These are phyloP conservation scores for Rheum nobile DNA, from an alignment of 148 eudicot genomes.

Conservation along the genomic window DNA sequence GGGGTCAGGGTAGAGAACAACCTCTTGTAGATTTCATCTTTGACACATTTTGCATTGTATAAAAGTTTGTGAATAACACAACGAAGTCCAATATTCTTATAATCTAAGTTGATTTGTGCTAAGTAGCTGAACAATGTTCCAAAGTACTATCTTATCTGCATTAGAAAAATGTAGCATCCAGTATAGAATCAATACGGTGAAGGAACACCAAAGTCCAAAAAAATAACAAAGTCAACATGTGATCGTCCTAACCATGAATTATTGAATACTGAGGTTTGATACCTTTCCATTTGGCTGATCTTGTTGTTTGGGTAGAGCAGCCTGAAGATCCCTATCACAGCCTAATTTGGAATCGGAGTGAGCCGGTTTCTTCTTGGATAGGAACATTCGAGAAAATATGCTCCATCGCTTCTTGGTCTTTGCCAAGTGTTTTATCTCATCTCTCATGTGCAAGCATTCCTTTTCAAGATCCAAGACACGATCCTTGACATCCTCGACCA, in stretches of 20 bases:
- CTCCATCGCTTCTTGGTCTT: conserved; percentile 51
- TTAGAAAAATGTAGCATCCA: neutral
- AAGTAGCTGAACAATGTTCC: neutral
- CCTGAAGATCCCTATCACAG: neutral
- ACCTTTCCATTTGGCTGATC: neutral
- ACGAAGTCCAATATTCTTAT: neutral
- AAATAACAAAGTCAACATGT: neutral
- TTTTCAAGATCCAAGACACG: conserved; percentile 61
- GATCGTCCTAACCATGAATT: neutral
- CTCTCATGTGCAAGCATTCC: conserved; percentile 46
- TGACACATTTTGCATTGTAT: neutral
- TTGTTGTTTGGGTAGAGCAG: neutral
- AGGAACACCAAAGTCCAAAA: neutral
- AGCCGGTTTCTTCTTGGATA: conserved; percentile 1
- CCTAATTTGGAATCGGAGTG: neutral
- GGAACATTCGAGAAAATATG: conserved; percentile 31
- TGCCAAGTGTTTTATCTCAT: conserved; percentile 43
- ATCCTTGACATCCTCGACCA: conserved; percentile 34
- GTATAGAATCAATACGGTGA: neutral
- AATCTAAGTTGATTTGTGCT: neutral
- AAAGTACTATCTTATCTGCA: neutral
- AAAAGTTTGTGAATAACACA: neutral
- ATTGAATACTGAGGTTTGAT: neutral
- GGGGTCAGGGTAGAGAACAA: neutral
- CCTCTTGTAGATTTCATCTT: neutral